Conservation (phyloP, 2,329 filamentous ascomycete species). For the Magnaporthiopsis poae region DNA sequence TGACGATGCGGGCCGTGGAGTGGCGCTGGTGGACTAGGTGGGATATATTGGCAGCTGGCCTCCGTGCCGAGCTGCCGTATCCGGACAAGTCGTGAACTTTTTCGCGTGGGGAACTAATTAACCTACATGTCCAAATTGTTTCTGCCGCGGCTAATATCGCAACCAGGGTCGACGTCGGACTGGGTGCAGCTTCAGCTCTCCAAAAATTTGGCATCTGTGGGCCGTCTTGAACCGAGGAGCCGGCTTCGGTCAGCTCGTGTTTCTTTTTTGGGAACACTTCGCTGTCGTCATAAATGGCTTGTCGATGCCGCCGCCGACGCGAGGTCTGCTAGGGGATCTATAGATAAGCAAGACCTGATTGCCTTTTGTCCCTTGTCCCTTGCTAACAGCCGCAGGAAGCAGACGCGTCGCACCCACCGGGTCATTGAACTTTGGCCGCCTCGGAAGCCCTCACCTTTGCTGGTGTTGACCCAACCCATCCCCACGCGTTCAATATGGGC, state of each 20-base stretch:
- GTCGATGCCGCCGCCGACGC: not conserved
- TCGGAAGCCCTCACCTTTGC: no score
- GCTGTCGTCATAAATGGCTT: not conserved
- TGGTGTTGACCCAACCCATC: no score
- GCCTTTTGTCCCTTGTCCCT: not conserved
- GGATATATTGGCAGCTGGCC: not conserved
- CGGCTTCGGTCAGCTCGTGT: not conserved
- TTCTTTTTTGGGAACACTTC: not conserved
- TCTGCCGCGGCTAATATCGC: not conserved
- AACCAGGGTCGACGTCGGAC: not conserved
- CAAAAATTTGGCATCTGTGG: not conserved
- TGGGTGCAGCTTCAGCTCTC: not conserved
- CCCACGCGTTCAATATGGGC: not conserved
- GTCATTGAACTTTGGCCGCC: not conserved
- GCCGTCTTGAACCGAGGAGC: not conserved
- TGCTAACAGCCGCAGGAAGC: not conserved
- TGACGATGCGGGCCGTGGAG: no score
- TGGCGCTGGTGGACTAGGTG: no score
- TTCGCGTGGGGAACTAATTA: not conserved
- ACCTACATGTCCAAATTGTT: not conserved
- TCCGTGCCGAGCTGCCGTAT: not conserved
- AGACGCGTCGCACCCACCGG: not conserved
- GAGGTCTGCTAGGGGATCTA: not conserved
- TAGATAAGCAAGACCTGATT: not conserved
- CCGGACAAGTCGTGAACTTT: not conserved